These are phyloP conservation scores for Psilocybe azurescens DNA, from an alignment of 768 basidiomycete species.

Conservation along the genomic window DNA sequence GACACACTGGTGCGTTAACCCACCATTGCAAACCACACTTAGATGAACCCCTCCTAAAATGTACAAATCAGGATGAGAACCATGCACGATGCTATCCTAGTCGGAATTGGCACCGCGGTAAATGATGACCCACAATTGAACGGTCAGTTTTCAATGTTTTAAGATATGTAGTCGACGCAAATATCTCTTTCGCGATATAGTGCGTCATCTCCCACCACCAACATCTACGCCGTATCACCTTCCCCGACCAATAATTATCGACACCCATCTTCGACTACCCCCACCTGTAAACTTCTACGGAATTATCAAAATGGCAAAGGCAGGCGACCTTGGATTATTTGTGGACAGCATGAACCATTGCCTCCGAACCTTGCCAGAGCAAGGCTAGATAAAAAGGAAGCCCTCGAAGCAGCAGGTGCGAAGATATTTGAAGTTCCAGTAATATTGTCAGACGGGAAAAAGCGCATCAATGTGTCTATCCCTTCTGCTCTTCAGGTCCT, in stretches of 20 bases:
- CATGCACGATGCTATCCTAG: constrained; percentile 90
- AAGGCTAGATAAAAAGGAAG: constrained; percentile 40
- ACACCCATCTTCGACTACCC: constrained; percentile 72
- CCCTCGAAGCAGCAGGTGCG: constrained; percentile 71
- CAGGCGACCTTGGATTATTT: constrained; percentile 77
- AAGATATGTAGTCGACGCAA: background rate
- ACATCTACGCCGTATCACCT: constrained; percentile 43
- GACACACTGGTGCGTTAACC: constrained; percentile 84
- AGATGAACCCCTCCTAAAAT: background rate
- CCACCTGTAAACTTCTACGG: constrained; percentile 69
- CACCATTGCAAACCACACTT: constrained; percentile 45
- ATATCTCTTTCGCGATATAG: constrained; percentile 34
- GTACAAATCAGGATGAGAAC: constrained; percentile 75
- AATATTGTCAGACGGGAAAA: background rate
- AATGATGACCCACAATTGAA: constrained; percentile 97
- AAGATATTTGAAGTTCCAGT: constrained; percentile 54
- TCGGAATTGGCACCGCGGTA: constrained; percentile 88
- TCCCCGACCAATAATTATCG: constrained; percentile 88
- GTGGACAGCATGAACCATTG: constrained; percentile 19
- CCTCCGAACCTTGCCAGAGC: constrained; percentile 24
- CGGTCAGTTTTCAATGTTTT: constrained; percentile 49
- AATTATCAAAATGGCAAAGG: constrained; percentile 68
- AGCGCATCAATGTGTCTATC: constrained; percentile 35
- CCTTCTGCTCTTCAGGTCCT: constrained; percentile 56
- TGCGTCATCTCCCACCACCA: constrained; percentile 59